Conservation (phyloP, 768 basidiomycete species). For the Russula griseocarnosa region DNA sequence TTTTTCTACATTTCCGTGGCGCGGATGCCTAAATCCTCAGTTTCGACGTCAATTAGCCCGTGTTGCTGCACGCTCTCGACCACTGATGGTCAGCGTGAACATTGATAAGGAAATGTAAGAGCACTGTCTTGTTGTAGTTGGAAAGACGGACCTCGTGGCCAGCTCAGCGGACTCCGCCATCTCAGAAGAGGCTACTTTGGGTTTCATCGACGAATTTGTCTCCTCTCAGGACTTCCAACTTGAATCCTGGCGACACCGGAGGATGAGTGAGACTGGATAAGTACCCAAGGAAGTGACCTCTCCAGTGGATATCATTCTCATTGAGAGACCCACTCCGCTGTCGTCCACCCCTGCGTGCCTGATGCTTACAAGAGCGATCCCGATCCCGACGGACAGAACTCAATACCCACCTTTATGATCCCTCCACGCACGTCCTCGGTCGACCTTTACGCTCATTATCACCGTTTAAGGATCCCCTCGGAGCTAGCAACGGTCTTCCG, state of each 20-base stretch:
- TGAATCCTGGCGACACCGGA: constrained; percentile 14
- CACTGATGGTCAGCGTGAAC: constrained; percentile 64
- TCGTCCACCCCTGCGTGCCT: too few species aligned
- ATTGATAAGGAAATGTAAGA: too few species aligned
- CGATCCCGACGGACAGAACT: constrained; percentile 6
- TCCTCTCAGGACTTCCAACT: constrained; percentile 24
- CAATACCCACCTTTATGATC: constrained; percentile 8
- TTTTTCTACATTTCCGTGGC: constrained; percentile 79
- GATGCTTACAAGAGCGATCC: constrained; percentile 15
- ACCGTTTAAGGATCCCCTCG: too few species aligned
- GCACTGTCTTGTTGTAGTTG: too few species aligned
- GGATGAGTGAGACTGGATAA: not conserved
- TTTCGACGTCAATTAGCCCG: constrained; percentile 70
- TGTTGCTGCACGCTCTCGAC: constrained; percentile 52
- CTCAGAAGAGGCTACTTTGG: constrained; percentile 44
- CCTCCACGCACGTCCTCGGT: too few species aligned
- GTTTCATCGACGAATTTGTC: constrained; percentile 56
- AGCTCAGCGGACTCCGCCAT: constrained; percentile 29
- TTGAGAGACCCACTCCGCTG: too few species aligned
- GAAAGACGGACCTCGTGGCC: too few species aligned
- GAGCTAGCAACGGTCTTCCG: too few species aligned
- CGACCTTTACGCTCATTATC: too few species aligned
- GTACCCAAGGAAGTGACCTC: too few species aligned
- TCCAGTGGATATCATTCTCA: too few species aligned
- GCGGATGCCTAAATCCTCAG: constrained; percentile 78